A percentile compares a stretch with the other conserved stretches of the same genome.
Conservation (phyloP, 2,329 filamentous ascomycete genomes). For the Diaporthe batatas region DNA sequence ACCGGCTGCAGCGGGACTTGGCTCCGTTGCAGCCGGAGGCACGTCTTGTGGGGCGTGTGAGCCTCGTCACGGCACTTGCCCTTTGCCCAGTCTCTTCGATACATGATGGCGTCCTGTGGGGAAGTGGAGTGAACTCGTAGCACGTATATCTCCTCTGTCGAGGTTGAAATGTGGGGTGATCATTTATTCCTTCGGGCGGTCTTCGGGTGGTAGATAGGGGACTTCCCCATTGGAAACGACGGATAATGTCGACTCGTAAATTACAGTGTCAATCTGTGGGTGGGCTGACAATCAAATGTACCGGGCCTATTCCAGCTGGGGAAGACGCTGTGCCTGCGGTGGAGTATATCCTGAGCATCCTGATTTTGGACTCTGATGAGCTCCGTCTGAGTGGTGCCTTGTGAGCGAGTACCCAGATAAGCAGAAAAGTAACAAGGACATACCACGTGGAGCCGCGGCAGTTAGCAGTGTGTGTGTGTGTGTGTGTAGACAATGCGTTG, state of each 20-base stretch:
- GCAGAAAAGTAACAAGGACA: not conserved
- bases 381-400: not conserved
- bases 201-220: not conserved
- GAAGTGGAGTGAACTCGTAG: constrained; percentile 9
- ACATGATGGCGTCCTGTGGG: not conserved
- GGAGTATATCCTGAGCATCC: not conserved
- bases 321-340: not conserved
- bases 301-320: not conserved
- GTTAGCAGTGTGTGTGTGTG: no score
- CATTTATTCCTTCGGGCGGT: not conserved
- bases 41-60: constrained; percentile 21
- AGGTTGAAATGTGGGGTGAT: not conserved
- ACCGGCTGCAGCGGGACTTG: constrained; percentile 18
- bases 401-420: not conserved
- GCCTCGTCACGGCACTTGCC: not conserved
- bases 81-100: not conserved
- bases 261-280: not conserved
- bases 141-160: constrained; percentile 1
- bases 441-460: not conserved
- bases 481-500: not conserved
- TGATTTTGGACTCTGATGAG: not conserved
- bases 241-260: not conserved
- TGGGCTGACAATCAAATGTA: not conserved
- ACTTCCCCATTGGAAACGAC: not conserved
- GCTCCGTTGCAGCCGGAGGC: constrained; percentile 28